Evolutionary conservation across 345 rosid genomes (phyloP).

Genomic region (Garcia nutans): DNA sequence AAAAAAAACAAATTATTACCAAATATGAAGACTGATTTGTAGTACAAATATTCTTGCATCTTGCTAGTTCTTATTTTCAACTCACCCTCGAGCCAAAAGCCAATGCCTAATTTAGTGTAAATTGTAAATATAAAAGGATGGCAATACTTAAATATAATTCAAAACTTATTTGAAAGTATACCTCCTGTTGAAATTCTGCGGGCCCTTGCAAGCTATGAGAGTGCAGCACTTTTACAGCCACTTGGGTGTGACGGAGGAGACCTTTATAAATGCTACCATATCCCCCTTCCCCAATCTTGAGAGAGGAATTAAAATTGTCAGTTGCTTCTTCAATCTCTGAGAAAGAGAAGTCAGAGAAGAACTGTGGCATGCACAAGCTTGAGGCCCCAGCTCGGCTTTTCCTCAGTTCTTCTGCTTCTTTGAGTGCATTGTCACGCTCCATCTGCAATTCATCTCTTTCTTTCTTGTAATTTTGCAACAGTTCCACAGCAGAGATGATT

Average conservation of each 20-base stretch:
- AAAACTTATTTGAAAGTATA: slow-evolving; percentile 18
- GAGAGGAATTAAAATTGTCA: slow-evolving; percentile 53
- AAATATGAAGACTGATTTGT: background rate
- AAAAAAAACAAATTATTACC: too few relatives aligned
- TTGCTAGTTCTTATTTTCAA: slow-evolving; percentile 1
- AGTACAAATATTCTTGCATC: background rate
- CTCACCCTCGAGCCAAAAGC: background rate
- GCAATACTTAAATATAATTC: background rate
- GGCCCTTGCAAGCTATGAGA: slow-evolving; percentile 77
- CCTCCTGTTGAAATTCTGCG: slow-evolving; percentile 89
- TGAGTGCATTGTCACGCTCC: slow-evolving; percentile 75
- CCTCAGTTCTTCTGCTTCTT: slow-evolving; percentile 79
- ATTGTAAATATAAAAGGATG: background rate
- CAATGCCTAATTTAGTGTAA: background rate
- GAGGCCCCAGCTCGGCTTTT: slow-evolving; percentile 54
- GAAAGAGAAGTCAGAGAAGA: slow-evolving; percentile 64
- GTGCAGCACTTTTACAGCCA: slow-evolving; percentile 70
- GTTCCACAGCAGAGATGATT: slow-evolving; percentile 73
- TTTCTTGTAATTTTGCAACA: slow-evolving; percentile 56
- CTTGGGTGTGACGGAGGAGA: slow-evolving; percentile 55
- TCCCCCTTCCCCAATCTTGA: slow-evolving; percentile 91
- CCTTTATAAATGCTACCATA: slow-evolving; percentile 84
- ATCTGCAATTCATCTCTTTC: slow-evolving; percentile 67
- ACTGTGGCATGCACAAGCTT: slow-evolving; percentile 43
- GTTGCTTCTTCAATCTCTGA: slow-evolving; percentile 78